Conservation (phyloP, 345 rosid genomes). For the Euphorbia peplus region DNA sequence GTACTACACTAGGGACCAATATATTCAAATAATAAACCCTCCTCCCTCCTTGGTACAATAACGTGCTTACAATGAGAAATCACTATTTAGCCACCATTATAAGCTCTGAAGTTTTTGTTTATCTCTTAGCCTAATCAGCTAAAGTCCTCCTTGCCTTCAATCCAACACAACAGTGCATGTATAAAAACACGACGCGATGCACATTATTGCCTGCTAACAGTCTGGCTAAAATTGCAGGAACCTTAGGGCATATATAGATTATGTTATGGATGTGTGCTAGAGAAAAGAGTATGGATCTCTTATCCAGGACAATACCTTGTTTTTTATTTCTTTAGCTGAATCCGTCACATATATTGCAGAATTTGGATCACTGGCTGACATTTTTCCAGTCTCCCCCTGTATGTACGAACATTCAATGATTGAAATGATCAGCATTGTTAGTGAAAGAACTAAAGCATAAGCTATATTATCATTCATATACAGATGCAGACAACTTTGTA, state of each 20-base stretch:
- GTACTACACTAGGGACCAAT: neutral
- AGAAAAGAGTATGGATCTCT: neutral
- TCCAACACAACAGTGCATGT: neutral
- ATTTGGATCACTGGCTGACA: constrained; percentile 97
- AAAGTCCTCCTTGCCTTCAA: neutral
- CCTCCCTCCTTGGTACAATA: neutral
- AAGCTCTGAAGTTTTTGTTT: neutral
- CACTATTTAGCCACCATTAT: neutral
- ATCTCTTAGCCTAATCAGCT: neutral
- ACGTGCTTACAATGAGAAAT: neutral
- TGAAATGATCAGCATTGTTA: neutral
- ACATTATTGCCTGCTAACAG: neutral
- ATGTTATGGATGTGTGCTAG: neutral
- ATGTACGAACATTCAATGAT: constrained; percentile 11
- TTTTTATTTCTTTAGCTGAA: constrained; percentile 65
- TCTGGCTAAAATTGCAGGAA: neutral
- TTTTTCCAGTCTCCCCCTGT: constrained; percentile 94
- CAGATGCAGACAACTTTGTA: neutral
- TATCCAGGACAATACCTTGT: constrained; percentile 53
- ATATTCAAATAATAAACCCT: neutral
- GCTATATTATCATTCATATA: constrained; percentile 3
- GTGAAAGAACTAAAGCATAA: neutral
- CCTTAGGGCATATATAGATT: too few relatives aligned
- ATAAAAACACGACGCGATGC: neutral
- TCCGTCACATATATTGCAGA: constrained; percentile 94